These are phyloP conservation scores for Rubroboletus pulcherrimus DNA, from an alignment of 768 basidiomycete genomes.

Conservation along the genomic window DNA sequence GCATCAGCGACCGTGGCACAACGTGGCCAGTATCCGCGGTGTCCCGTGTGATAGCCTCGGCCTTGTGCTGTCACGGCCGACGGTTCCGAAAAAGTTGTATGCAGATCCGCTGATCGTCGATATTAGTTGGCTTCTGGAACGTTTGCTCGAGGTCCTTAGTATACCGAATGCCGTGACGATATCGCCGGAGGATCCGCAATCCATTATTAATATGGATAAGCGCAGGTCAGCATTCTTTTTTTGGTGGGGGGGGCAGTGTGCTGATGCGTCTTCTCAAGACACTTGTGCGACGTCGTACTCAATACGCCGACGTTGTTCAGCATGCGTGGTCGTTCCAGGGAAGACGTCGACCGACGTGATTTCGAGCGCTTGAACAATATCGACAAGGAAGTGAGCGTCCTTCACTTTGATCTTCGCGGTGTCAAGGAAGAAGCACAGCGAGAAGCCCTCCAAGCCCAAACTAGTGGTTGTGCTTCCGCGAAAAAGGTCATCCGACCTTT, in stretches of 20 bases:
- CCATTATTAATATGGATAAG: slow-evolving; percentile 78
- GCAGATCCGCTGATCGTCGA: slow-evolving; percentile 63
- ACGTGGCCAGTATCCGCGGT: slow-evolving; percentile 60
- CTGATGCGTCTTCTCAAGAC: slow-evolving; percentile 39
- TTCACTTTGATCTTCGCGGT: slow-evolving; percentile 67
- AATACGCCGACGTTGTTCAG: slow-evolving; percentile 47
- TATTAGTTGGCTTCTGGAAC: slow-evolving; percentile 79
- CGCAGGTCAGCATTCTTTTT: slow-evolving; percentile 51
- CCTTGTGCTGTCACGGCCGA: slow-evolving; percentile 52
- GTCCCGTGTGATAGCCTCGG: slow-evolving; percentile 58
- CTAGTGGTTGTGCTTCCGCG: slow-evolving; percentile 41
- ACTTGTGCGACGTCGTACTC: slow-evolving; percentile 61
- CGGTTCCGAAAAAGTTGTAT: slow-evolving; percentile 40
- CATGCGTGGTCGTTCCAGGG: slow-evolving; percentile 43
- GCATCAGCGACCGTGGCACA: slow-evolving; percentile 75
- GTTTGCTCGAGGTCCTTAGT: slow-evolving; percentile 74
- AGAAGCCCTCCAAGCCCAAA: slow-evolving; percentile 50
- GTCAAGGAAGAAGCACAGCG: slow-evolving; percentile 74
- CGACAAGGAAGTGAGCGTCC: slow-evolving; percentile 57
- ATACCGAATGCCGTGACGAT: slow-evolving; percentile 67
- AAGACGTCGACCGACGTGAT: slow-evolving; percentile 59
- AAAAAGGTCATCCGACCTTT: slow-evolving; percentile 64
- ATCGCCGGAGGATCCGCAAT: slow-evolving; percentile 47
- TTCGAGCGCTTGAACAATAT: slow-evolving; percentile 75
- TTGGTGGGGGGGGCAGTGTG: not conserved